Conservation (phyloP, 176 grass and related monocot genomes). For the Carex parvula region DNA sequence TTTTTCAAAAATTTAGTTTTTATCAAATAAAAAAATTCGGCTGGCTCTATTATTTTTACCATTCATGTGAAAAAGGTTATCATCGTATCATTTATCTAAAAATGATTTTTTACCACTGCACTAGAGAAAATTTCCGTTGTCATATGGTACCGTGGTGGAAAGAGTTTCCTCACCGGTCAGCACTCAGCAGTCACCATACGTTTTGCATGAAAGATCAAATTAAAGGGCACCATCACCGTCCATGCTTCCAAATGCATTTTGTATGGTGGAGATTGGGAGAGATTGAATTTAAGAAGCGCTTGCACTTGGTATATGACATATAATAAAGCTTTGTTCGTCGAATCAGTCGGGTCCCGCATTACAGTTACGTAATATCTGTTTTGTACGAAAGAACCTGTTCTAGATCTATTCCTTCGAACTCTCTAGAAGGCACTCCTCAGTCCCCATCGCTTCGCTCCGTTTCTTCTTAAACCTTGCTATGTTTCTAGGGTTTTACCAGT, state of each 20-base stretch:
- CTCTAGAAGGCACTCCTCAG: conserved; percentile 16
- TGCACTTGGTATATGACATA: neutral
- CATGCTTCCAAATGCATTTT: neutral
- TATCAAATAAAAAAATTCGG: too few relatives aligned
- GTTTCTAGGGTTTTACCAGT: conserved; percentile 28
- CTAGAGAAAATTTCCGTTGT: too few relatives aligned
- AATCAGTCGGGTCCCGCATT: neutral
- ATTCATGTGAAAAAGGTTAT: too few relatives aligned
- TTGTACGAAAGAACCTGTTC: neutral
- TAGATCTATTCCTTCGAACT: neutral
- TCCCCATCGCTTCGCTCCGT: neutral
- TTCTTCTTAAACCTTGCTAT: conserved; percentile 51
- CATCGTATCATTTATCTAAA: too few relatives aligned
- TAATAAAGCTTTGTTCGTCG: neutral
- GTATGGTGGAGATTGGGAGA: neutral
- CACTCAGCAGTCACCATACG: neutral
- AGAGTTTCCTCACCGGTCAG: neutral
- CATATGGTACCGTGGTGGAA: too few relatives aligned
- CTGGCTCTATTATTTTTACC: too few relatives aligned
- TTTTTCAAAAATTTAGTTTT: too few relatives aligned
- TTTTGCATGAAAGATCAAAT: neutral
- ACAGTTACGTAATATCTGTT: neutral
- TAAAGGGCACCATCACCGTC: neutral
- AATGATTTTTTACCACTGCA: too few relatives aligned
- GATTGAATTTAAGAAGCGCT: neutral